Evolutionary conservation across 441 rosid genomes (phyloP).

Genomic region (Hypseocharis bilobata): DNA sequence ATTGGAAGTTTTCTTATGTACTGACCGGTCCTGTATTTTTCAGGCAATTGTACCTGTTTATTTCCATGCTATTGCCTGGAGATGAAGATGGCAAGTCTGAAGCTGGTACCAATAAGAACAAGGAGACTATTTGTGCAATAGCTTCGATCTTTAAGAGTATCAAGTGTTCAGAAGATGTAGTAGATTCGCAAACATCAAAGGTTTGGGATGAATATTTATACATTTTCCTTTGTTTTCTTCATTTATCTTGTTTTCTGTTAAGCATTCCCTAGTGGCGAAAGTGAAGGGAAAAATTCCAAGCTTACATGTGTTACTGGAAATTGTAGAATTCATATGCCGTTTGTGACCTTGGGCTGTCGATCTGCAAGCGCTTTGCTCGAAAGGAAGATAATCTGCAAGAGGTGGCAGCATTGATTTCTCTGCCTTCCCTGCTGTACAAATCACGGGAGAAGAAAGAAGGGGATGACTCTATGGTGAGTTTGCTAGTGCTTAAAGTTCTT

Average conservation of each 20-base stretch:
- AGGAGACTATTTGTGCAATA: conserved; percentile 49
- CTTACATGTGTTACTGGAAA: conserved; percentile 23
- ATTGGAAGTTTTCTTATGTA: background rate
- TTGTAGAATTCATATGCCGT: conserved; percentile 85
- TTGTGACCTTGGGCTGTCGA: conserved; percentile 80
- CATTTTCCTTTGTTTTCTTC: background rate
- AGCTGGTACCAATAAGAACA: conserved; percentile 44
- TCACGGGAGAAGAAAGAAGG: conserved; percentile 49
- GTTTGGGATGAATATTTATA: conserved; percentile 30
- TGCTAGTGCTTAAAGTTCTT: background rate
- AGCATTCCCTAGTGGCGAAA: background rate
- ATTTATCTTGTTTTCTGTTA: background rate
- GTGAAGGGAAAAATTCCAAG: conserved; percentile 1
- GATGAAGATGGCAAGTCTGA: conserved; percentile 80
- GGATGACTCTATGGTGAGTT: conserved; percentile 50
- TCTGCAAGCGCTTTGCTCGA: conserved; percentile 46
- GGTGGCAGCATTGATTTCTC: conserved; percentile 33
- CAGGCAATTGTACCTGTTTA: conserved; percentile 71
- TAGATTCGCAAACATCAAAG: conserved; percentile 71
- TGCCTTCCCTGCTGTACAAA: conserved; percentile 66
- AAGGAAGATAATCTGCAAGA: conserved; percentile 44
- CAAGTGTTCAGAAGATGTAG: conserved; percentile 66
- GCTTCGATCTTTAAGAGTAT: conserved; percentile 54
- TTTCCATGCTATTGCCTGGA: conserved; percentile 64
- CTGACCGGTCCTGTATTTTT: conserved; percentile 19